Base-by-base conservation (phyloP, 805 yeast species). In the Nadsonia fulvescens region DNA sequence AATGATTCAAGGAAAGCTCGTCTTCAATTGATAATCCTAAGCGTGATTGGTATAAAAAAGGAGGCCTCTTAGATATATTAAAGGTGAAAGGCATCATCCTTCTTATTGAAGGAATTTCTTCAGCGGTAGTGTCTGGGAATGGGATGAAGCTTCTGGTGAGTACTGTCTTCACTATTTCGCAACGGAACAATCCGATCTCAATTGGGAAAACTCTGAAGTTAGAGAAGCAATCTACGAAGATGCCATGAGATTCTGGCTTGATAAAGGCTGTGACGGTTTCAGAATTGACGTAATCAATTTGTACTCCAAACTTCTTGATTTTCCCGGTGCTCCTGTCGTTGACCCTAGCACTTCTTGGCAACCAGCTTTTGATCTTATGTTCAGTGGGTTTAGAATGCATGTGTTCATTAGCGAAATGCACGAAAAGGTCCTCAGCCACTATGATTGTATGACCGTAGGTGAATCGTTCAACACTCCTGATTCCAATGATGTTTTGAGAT, bases 21-120 rank as follows among this genome's bases (percentile, higher is more conserved):
- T 51, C 63, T 5, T 58, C 67, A 10, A 57, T 51, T 37, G 47
- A 53, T 25, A 63, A 60, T 43, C 60, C 70, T 5, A 66, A 67
- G 48, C 55, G 73, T 41, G 70, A 67, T 44, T 66, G 71, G 70
- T 65, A 63, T 46, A n/a, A n/a, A 51, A 63, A 32, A 67, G 74
- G 74, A 61, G 53, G 36, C 59, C 61, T 16, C 54, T 66, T 15
- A 54, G 43, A 23, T 56, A 51, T 39, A 66, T 60, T 32, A 49
- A 53, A 9, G 70, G 71, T 14, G 54, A 53, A 27, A 55, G 68
- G 37, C 55, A 47, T 11, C 69, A 69, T 5, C 70, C 72, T 12
- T 66, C 58, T 46, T 66, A 66, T 46, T 66, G 72, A 72, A 37
- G 39, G 17, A 57, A 68, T 4, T 49, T 47, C 37, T 67, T 67